Base-by-base conservation (phyloP, 257 asterid species). In the Eustoma russellianum region DNA sequence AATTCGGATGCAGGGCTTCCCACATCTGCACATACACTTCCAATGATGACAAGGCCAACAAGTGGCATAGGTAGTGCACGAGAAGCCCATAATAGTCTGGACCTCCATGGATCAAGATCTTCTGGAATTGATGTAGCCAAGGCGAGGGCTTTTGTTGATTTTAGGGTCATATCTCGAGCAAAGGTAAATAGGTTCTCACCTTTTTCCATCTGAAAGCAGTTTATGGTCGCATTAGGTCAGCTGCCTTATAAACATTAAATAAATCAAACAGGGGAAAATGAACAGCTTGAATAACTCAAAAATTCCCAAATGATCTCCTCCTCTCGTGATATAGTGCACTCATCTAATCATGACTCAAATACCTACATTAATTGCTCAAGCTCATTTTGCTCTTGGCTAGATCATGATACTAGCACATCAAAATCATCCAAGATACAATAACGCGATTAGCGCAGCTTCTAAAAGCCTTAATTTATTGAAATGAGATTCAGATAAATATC, bases 21-120 rank as follows among this genome's bases (percentile, higher is more conserved):
- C 46, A 59, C 64, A 74, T 91, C 93, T 2, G 88, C 75, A 68
- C 98, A 91, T 49, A 91, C 74, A 68, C 95, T 63, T 66, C 93
- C 93, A 17, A 91, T 91, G 53, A 91, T 80, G 73, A 91, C 66
- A 53, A 87, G 88, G 47, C 98, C 98, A 47, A 91, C 81, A 65
- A 91, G 95, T 67, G 98, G 98, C 97, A 91, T 91, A 11, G 98
- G 98, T 41, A 91, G 74, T 50, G 85, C 79, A 35, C 95, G 87
- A 50, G 97, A 83, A 66, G 92, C 97, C 93, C 88, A 77, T 38
- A 87, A 72, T 61, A 91, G 95, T 68, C 87, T 85, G 57, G 98
- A 84, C 73, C 85, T 84, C 97, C 83, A 91, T 13, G 94, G 95
- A 18, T 74, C 97, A 57, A 88, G 95, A 70, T 85, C 89, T 67